These are phyloP conservation scores for Pythium aristosporum DNA, from an alignment of 352 stramenopile species.

Conservation along the genomic window DNA sequence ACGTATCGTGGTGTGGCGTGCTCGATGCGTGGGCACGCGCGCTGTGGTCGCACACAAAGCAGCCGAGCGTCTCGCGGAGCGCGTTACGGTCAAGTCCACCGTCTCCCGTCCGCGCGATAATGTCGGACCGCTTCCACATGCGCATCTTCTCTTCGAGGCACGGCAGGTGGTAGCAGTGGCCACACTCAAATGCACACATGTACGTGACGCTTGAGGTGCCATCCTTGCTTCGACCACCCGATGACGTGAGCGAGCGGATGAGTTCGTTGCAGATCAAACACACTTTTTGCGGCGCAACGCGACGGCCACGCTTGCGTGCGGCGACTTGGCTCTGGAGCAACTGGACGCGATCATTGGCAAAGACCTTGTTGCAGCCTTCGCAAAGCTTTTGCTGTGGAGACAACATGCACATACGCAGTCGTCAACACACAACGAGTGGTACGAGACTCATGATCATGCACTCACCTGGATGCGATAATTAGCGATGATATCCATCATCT, in stretches of 20 bases:
- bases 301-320: slow-evolving; percentile 59
- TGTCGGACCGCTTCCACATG: slow-evolving; percentile 79
- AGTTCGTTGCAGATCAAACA: slow-evolving; percentile 70
- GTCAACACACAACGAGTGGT: background rate
- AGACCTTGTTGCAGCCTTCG: slow-evolving; percentile 70
- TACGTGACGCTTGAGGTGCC: slow-evolving; percentile 34
- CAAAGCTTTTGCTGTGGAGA: slow-evolving; percentile 69
- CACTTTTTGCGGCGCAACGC: slow-evolving; percentile 51
- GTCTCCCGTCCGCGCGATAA: slow-evolving; percentile 32
- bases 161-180: slow-evolving; percentile 76
- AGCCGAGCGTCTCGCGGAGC: slow-evolving; percentile 51
- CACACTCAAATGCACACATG: slow-evolving; percentile 81
- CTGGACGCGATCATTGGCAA: slow-evolving; percentile 74
- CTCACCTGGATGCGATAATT: slow-evolving; percentile 83
- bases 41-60: slow-evolving; percentile 84
- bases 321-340: slow-evolving; percentile 65
- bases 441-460: background rate
- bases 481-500: slow-evolving; percentile 69
- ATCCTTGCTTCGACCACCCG: slow-evolving; percentile 5
- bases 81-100: slow-evolving; percentile 35
- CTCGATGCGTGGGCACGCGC: slow-evolving; percentile 51
- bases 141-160: slow-evolving; percentile 85
- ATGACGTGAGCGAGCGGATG: slow-evolving; percentile 43
- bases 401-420: background rate
- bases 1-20: slow-evolving; percentile 36